Evolutionary conservation across 345 rosid species (phyloP), one percentile per base, ranked within the genome.

Genomic region (Salix viminalis): DNA sequence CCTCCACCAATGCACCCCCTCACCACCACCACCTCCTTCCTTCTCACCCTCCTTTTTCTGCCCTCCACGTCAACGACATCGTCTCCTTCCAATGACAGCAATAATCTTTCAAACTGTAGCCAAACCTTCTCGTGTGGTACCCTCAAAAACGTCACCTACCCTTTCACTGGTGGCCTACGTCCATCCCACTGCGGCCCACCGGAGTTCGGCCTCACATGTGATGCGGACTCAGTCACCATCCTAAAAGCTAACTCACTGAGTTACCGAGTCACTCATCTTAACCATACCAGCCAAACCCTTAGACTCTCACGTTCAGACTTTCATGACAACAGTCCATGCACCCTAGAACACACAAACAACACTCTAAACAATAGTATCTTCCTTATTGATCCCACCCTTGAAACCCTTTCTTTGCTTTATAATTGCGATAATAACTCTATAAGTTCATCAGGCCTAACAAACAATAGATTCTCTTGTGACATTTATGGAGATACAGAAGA

Each of bases 161-260:
- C 89, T 56, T 86, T 88, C 87, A 74, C 86, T 65, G 86, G 87
- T 67, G 89, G 81, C 60, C 34, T 14, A 39, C 87, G 86, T n/a
- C 91, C 91, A 13, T 10, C 73, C 71, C 19, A 79, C 83, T 86
- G 89, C 78, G 87, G 87, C 73, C 83, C 76, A 0, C 91, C 87
- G 4, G 84, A 74, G 18, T 84, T 85, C 83, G 78, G 26, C 37
- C 87, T 88, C 52, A 39, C 67, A 32, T 82, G 91, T 78, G n/a
- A 3, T 0, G 46, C 56, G n/a, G 69, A 70, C 36, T 14, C 44
- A 19, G 36, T 41, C 23, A 48, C 84, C 23, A 10, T 64, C 50
- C 66, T 86, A 30, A 65, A 60, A 23, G 14, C 65, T 19, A 70
- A 74, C 9, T 77, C 83, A 0, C 64, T 85, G 23, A 41, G 19